Percentiles rank a stretch among this genome's conserved stretches.
Conservation (phyloP, 345 rosid species). For the Schrenkiella parvula region DNA sequence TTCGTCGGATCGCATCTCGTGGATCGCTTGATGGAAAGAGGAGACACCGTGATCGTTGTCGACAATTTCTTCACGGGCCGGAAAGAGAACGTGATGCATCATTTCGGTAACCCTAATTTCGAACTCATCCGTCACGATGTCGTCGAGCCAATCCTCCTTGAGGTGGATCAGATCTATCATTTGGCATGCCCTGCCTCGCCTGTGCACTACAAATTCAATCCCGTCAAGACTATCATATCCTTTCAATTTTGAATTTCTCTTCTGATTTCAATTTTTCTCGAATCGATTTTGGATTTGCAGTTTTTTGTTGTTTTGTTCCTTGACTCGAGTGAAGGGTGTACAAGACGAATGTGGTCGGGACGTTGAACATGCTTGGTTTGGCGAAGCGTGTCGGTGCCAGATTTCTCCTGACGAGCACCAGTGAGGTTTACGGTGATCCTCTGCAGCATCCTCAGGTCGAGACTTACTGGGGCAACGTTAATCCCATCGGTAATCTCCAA, state of each 20-base stretch:
- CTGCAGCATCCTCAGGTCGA: constrained; percentile 81
- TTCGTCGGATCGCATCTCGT: constrained; percentile 92
- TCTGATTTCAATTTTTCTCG: not conserved
- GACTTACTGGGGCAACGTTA: constrained; percentile 91
- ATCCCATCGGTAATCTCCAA: constrained; percentile 58
- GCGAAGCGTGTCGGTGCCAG: constrained; percentile 83
- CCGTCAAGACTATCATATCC: constrained; percentile 92
- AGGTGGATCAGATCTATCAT: constrained; percentile 93
- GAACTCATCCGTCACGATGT: constrained; percentile 81
- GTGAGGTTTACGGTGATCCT: constrained; percentile 92
- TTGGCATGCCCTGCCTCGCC: constrained; percentile 90
- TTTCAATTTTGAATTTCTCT: not conserved
- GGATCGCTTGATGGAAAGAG: constrained; percentile 70
- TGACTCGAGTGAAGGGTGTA: constrained; percentile 29
- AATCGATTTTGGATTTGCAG: not conserved
- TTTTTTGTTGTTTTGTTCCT: constrained; percentile 22
- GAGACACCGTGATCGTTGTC: constrained; percentile 74
- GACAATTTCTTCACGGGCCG: constrained; percentile 79
- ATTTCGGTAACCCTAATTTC: constrained; percentile 67
- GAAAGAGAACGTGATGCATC: constrained; percentile 70
- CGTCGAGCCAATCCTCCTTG: constrained; percentile 72
- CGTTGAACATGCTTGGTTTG: constrained; percentile 76
- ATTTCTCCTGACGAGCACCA: constrained; percentile 84
- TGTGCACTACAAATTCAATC: constrained; percentile 86
- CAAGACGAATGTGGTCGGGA: constrained; percentile 88